Base-by-base conservation (phyloP, 2,329 filamentous ascomycete genomes). In the Hawksworthiomyces lignivorus region DNA sequence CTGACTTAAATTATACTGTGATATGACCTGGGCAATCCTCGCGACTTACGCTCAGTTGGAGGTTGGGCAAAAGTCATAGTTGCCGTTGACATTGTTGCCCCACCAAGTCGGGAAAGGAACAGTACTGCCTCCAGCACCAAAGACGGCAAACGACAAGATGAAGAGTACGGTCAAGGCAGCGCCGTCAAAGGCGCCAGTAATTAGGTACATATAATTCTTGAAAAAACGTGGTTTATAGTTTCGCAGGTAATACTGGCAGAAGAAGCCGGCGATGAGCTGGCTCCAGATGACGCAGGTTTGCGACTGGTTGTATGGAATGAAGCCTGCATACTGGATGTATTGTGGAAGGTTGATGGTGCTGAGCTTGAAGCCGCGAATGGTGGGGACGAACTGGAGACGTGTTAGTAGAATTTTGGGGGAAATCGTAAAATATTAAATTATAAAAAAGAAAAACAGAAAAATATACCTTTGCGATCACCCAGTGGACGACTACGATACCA, bases 271-370 rank as follows among this genome's bases (percentile, higher is more conserved):
- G 20, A 62, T 20, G n/a, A 66, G 4, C 52, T 65, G 63, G 51
- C 65, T 72, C 42, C 71, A 55, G 36, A 77, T 55, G 22, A 76
- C 68, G 45, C 73, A 76, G 2, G 74, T 76, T 53, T 77, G 73
- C 1, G 65, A 69, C 31, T 61, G 56, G 53, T 75, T 73, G 57
- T 73, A 75, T 0, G 73, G 72, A 39, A 77, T 69, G 40, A 61
- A 75, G 11, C 72, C 73, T 7, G 70, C 67, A 41, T 65, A 75
- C 49, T 74, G 70, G 40, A 76, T 68, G 43, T 75, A 67, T 48
- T 75, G 72, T 0, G 73, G 63, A 38, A 75, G 50, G 50, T 76
- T 77, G 56, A 75, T 56, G 10, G 71, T 65, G 3, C 48, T 43
- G 2, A 67, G 45, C 0, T 61, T 55, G 36, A 73, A 63, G 12